Percentiles rank a stretch among this genome's conserved stretches.
These are phyloP conservation scores for Eremothecium gossypii DNA, from an alignment of 1,139 yeast species.

Conservation along the genomic window DNA sequence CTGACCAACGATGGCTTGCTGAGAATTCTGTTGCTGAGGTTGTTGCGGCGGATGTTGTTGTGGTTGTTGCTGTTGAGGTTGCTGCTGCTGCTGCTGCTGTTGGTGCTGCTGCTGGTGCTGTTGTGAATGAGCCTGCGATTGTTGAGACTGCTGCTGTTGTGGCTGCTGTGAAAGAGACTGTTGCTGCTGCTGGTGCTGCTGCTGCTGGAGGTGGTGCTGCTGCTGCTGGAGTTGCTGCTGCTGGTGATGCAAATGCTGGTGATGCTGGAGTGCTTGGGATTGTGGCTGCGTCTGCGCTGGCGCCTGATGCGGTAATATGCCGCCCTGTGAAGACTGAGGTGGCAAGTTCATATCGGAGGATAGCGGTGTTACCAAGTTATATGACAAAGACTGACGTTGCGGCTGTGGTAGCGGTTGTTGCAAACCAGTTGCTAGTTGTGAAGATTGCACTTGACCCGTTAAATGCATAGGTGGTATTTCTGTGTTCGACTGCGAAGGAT, in stretches of 20 bases:
- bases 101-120: slow-evolving; percentile 6
- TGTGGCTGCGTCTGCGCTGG: slow-evolving; percentile 11
- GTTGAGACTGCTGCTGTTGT: slow-evolving; percentile 4
- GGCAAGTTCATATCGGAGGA: slow-evolving; percentile 9
- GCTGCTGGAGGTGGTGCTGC: slow-evolving; percentile 5
- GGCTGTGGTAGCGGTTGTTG: slow-evolving; percentile 13
- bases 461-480: slow-evolving; percentile 9
- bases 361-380: slow-evolving; percentile 9
- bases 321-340: slow-evolving; percentile 6
- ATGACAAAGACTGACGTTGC: slow-evolving; percentile 4
- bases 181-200: slow-evolving; percentile 4
- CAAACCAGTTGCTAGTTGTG: slow-evolving; percentile 19
- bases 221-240: slow-evolving; percentile 13
- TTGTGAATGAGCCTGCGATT: neutral
- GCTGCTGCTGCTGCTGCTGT: slow-evolving; percentile 6
- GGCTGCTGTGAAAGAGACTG: slow-evolving; percentile 6
- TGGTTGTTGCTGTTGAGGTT: slow-evolving; percentile 7
- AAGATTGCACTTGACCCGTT: slow-evolving; percentile 6
- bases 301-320: slow-evolving; percentile 2
- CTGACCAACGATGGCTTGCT: neutral
- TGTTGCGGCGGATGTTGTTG: slow-evolving; percentile 8
- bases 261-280: slow-evolving; percentile 13
- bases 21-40: neutral
- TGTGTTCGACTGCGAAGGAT: slow-evolving; percentile 8
- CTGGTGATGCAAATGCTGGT: slow-evolving; percentile 6